Evolutionary conservation across 2,329 filamentous ascomycete species (phyloP), one percentile per base, ranked within the genome.

Genomic region (Colletotrichum acutatum): DNA sequence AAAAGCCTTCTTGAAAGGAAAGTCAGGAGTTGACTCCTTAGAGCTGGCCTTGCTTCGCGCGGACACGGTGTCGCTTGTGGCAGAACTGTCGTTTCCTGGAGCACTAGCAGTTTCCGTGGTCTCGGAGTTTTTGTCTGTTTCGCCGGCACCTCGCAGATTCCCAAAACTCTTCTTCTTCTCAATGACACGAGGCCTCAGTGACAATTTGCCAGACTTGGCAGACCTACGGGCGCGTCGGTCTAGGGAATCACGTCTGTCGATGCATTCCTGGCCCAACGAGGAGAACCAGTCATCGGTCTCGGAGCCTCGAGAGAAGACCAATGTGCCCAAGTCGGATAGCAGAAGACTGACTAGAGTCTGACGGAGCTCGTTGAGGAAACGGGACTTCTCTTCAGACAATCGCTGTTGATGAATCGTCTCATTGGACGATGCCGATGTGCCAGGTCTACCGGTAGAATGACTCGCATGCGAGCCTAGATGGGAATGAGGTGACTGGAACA

Each of bases 261-360:
- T 90, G 78, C 90, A 92, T 75, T 92, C 86, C 76, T 92, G 89
- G 3, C 91, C 90, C 7, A 95, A 81, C 16, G 90, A 89, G 65
- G 90, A 87, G 76, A 98, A 97, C 93, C 96, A 98, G 3, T 87
- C 87, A 80, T 98, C 97, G 0, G 96, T 98, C 84, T 99, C 97
- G 54, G 95, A 97, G 3, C 97, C 97, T 63, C 90, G 90, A n/a
- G 92, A 91, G 81, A 97, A 97, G 1, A 98, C 92, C 34, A 94
- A 90, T 53, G 92, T 95, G 6, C 95, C 95, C 4, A 98, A 87
- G 80, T 99, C 97, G 62, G 96, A 98, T 30, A 98, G 84, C 2
- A 98, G 84, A 22, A 99, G 86, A 75, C 95, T 95, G 1, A 93
- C 96, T 52, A 98, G 84, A 0, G 92, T 93, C 79, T 95, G 93